Base-by-base conservation (phyloP, 805 yeast species). In the Candida mattraensis region DNA sequence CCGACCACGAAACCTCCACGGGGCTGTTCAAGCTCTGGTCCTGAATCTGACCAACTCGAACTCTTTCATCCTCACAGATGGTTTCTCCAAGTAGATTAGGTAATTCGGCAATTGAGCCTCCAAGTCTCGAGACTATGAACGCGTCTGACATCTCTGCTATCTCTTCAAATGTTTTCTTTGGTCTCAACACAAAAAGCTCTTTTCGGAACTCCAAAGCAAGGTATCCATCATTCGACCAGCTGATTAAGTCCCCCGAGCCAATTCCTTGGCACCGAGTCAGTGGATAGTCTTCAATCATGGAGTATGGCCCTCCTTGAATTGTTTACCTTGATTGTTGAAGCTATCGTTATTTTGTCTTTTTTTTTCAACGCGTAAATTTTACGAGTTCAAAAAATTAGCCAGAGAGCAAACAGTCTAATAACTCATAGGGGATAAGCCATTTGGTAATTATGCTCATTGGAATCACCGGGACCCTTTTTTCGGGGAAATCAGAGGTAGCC, bases 391-490 rank as follows among this genome's bases (percentile, higher is more conserved):
- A n/a, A n/a, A n/a, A n/a, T n/a, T n/a, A n/a, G n/a, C n/a, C n/a
- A n/a, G n/a, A n/a, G n/a, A n/a, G n/a, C n/a, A n/a, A n/a, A n/a
- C n/a, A n/a, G n/a, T n/a, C n/a, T n/a, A n/a, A n/a, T n/a, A n/a
- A n/a, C n/a, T n/a, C n/a, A n/a, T n/a, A n/a, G n/a, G n/a, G n/a
- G n/a, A n/a, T n/a, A n/a, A n/a, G n/a, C n/a, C n/a, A n/a, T n/a
- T n/a, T n/a, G n/a, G n/a, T n/a, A n/a, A n/a, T 8, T n/a, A 85
- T 85, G 94, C 66, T 86, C 26, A 72, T 85, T 16, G 93, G 91
- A 3, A 67, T 85, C 5, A 76, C 89, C 0, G 95, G 94, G 0
- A 72, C 87, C 0, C 50, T 72, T 0, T 69, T 78, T 28, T 70
- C 88, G 11, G 94, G 94, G 1, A 77, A 80, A 48, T 67, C 77